Base-by-base conservation (phyloP, 2,329 filamentous ascomycete genomes). In the Dactylellina sp. region DNA sequence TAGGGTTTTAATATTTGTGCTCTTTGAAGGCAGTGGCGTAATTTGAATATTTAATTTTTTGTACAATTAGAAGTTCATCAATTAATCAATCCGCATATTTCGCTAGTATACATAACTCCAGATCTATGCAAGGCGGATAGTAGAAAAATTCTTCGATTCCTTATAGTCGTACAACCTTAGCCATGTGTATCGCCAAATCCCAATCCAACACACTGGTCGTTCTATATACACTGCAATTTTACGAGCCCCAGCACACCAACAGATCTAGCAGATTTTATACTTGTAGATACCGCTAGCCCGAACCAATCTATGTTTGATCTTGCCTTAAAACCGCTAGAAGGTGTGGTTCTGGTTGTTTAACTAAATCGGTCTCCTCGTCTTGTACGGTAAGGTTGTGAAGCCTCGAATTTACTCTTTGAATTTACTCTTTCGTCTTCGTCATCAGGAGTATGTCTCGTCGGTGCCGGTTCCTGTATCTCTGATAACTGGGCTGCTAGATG, bases 401-500 rank as follows among this genome's bases (percentile, higher is more conserved):
- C 89, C 83, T 98, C 93, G 81, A 96, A 98, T 83, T 96, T 97
- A 81, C 92, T 91, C 85, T 92, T 96, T 81, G 93, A 91, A 37
- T 83, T 79, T 24, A 91, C 84, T 76, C 86, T 84, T 79, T 92
- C 85, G 46, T 84, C 82, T 80, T 91, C 90, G 44, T 87, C 91
- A 76, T 89, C 85, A 1, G 91, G 90, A 72, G 90, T 91, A 82
- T 96, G 93, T 76, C 89, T 85, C 60, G 92, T 96, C 7, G 93
- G 90, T 11, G 93, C 93, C n/a, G 92, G 92, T 82, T 97, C 93
- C 76, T 84, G 86, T 88, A 82, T 95, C 91, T 79, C 88, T 85
- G 80, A 90, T 91, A 20, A 91, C 91, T 18, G 86, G 87, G 46
- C 85, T 84, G 32, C 83, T 83, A 74, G 53, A 18, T 74, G 53